Evolutionary conservation across 140 eudicot genomes (phyloP).

Genomic region (Anethum foeniculum): DNA sequence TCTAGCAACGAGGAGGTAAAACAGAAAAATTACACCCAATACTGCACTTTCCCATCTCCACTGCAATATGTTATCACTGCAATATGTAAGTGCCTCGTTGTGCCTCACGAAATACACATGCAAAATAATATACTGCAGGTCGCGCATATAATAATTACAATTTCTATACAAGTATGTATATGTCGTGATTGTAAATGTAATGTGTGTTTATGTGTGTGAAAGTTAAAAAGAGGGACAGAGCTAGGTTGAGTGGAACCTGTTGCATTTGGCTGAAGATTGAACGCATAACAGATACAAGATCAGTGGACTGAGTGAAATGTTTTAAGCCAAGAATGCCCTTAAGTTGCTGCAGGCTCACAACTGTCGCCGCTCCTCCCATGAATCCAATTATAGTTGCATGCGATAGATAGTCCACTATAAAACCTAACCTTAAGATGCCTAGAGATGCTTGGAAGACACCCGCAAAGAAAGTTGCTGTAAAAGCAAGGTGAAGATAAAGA

Average conservation of each 20-base stretch:
- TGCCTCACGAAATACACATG: background rate
- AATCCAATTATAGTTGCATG: slow-evolving; percentile 95
- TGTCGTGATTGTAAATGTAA: background rate
- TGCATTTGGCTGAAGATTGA: slow-evolving; percentile 77
- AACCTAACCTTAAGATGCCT: slow-evolving; percentile 92
- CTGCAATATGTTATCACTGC: slow-evolving; percentile 26
- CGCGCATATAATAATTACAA: background rate
- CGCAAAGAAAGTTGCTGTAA: slow-evolving; percentile 67
- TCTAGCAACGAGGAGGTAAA: slow-evolving; percentile 67
- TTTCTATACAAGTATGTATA: too few species aligned
- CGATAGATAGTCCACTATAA: slow-evolving; percentile 82
- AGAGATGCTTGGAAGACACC: slow-evolving; percentile 64
- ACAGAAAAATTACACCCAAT: slow-evolving; percentile 70
- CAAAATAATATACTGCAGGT: background rate
- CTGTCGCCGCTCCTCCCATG: slow-evolving; percentile 98
- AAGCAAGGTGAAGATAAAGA: slow-evolving; percentile 71
- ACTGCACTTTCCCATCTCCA: slow-evolving; percentile 98
- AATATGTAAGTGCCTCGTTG: background rate
- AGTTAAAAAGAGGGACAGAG: background rate
- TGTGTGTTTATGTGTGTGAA: background rate
- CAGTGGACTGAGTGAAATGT: slow-evolving; percentile 82
- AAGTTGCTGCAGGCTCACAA: slow-evolving; percentile 74
- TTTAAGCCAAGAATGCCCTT: slow-evolving; percentile 77
- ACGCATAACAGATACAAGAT: slow-evolving; percentile 61
- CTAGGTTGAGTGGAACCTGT: slow-evolving; percentile 29